Evolutionary conservation across 805 yeast genomes (phyloP).

Genomic region (Candida cerambycidarum): DNA sequence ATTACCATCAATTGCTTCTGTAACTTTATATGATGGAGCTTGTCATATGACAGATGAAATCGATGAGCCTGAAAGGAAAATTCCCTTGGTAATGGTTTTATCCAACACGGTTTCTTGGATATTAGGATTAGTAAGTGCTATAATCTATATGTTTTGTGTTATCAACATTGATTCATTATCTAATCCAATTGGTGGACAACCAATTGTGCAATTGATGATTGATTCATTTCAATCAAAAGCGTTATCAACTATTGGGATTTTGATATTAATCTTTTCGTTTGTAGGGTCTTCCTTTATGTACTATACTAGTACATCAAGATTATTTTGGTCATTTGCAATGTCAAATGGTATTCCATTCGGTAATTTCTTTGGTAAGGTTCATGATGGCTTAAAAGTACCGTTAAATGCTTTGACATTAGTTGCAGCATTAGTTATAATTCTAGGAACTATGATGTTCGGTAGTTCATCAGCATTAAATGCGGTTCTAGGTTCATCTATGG

Average conservation of each 20-base stretch:
- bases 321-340: conserved; percentile 34
- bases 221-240: conserved; percentile 25
- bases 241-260: conserved; percentile 25
- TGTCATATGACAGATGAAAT: conserved; percentile 37
- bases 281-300: conserved; percentile 18
- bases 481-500: conserved; percentile 28
- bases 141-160: conserved; percentile 28
- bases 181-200: conserved; percentile 23
- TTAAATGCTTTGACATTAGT: conserved; percentile 22
- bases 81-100: conserved; percentile 33
- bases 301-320: conserved; percentile 31
- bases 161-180: conserved; percentile 15
- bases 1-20: conserved; percentile 25
- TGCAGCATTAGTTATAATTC: conserved; percentile 20
- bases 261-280: conserved; percentile 18
- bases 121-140: conserved; percentile 30
- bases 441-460: conserved; percentile 28
- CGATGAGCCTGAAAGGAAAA: conserved; percentile 25
- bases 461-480: conserved; percentile 32
- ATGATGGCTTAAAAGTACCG: conserved; percentile 25
- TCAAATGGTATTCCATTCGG: conserved; percentile 35
- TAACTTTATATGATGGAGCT: conserved; percentile 34
- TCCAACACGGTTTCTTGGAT: conserved; percentile 25
- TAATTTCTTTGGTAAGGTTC: conserved; percentile 23
- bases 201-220: conserved; percentile 23